Evolutionary conservation across 495 filamentous ascomycete species (phyloP).

Genomic region (Cudoniella acicularis): DNA sequence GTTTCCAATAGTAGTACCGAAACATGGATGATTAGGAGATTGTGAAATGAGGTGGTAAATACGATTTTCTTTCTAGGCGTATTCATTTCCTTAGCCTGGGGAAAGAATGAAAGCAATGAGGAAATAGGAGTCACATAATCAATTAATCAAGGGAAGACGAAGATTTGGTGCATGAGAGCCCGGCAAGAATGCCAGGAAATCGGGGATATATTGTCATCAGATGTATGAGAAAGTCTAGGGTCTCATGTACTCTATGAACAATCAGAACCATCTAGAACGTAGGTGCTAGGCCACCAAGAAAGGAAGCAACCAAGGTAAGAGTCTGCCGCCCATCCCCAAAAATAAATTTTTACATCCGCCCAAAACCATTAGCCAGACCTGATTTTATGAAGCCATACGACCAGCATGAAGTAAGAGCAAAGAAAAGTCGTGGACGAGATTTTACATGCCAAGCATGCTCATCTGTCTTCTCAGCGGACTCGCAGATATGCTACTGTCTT

Average conservation of each 20-base stretch:
- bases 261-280: background rate
- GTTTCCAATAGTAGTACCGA: no score
- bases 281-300: background rate
- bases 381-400: background rate
- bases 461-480: constrained; percentile 67
- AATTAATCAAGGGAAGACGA: background rate
- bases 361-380: background rate
- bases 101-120: no score
- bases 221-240: background rate
- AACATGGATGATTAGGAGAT: no score
- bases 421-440: background rate
- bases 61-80: no score
- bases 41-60: no score
- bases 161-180: background rate
- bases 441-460: constrained; percentile 53
- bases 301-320: background rate
- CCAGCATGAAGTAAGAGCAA: background rate
- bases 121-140: no score
- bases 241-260: background rate
- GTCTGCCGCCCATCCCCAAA: background rate
- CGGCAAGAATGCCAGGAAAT: background rate
- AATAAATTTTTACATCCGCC: background rate
- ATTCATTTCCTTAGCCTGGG: no score
- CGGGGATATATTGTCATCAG: background rate
- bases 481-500: constrained; percentile 54